These are phyloP conservation scores for Tulasnella sp. DNA, from an alignment of 768 basidiomycete genomes.

Conservation along the genomic window DNA sequence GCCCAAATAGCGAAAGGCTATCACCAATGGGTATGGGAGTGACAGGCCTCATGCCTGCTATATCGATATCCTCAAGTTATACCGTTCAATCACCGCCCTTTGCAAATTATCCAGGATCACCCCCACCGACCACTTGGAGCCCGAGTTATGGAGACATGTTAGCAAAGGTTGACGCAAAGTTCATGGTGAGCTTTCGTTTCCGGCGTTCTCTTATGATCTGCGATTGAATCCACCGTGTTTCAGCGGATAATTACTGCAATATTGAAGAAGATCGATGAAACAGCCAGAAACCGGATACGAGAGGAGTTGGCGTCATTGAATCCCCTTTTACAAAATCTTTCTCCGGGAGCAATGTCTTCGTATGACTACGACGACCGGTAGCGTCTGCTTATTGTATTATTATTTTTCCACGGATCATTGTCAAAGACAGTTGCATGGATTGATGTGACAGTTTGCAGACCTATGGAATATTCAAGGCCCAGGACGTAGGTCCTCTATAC, in stretches of 20 bases:
- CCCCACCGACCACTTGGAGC: slow-evolving; percentile 17
- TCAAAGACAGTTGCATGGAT: too few relatives aligned
- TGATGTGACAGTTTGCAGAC: too few relatives aligned
- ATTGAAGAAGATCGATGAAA: slow-evolving; percentile 74
- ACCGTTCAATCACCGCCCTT: not conserved
- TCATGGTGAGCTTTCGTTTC: slow-evolving; percentile 49
- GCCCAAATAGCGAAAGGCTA: not conserved
- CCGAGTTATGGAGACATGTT: slow-evolving; percentile 49
- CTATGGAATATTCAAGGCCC: too few relatives aligned
- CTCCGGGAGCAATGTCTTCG: slow-evolving; percentile 15
- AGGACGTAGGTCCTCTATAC: too few relatives aligned
- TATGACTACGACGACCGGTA: slow-evolving; percentile 17
- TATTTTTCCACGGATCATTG: too few relatives aligned
- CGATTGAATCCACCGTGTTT: not conserved
- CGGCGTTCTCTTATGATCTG: too few relatives aligned
- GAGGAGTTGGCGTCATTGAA: slow-evolving; percentile 76
- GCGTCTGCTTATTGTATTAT: too few relatives aligned
- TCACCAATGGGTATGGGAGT: slow-evolving; percentile 1
- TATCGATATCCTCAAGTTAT: not conserved
- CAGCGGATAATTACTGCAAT: slow-evolving; percentile 78
- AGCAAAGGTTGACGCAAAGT: slow-evolving; percentile 68
- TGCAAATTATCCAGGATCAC: slow-evolving; percentile 11
- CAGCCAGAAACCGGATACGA: slow-evolving; percentile 69
- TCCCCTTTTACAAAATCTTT: slow-evolving; percentile 56
- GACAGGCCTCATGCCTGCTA: slow-evolving; percentile 7